These are phyloP conservation scores for Spiromastix sp. DNA, from an alignment of 2,329 filamentous ascomycete genomes.

Conservation along the genomic window DNA sequence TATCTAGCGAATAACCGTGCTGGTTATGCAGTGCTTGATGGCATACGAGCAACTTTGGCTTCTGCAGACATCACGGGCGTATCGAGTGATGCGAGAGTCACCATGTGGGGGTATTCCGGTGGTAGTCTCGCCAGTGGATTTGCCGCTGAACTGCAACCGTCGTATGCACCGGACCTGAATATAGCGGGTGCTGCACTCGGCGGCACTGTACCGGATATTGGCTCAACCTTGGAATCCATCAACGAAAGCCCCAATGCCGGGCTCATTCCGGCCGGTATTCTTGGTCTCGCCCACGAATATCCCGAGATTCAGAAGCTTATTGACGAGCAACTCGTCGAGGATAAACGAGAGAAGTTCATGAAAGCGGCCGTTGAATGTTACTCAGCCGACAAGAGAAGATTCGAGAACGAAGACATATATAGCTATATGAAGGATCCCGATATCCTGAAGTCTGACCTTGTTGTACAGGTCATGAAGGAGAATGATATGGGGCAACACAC, in stretches of 20 bases:
- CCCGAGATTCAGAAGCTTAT: constrained; percentile 13
- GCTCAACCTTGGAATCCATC: constrained; percentile 24
- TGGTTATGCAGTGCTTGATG: constrained; percentile 36
- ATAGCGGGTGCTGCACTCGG: constrained; percentile 42
- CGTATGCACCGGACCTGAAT: constrained; percentile 42
- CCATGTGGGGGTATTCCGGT: constrained; percentile 48
- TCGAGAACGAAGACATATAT: constrained; percentile 15
- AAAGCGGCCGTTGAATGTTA: constrained; percentile 16
- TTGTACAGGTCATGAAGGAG: constrained; percentile 11
- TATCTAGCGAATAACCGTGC: constrained; percentile 33
- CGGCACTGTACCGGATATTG: constrained; percentile 36
- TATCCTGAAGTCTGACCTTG: constrained; percentile 10
- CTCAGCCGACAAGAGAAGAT: constrained; percentile 12
- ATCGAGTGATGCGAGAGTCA: constrained; percentile 22
- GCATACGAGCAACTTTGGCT: constrained; percentile 31
- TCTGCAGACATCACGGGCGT: constrained; percentile 21
- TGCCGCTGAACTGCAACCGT: constrained; percentile 40
- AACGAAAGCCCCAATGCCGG: constrained; percentile 25
- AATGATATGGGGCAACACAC: constrained; percentile 29
- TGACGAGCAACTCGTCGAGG: constrained; percentile 9
- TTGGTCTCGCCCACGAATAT: constrained; percentile 20
- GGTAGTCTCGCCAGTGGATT: constrained; percentile 41
- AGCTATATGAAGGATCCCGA: constrained; percentile 13
- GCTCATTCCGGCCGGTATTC: constrained; percentile 23
- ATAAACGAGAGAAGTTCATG: constrained; percentile 14